phyloP scores from a whole-genome alignment of 2,329 filamentous ascomycete species.

The Paracamarosporium sp. region DNA sequence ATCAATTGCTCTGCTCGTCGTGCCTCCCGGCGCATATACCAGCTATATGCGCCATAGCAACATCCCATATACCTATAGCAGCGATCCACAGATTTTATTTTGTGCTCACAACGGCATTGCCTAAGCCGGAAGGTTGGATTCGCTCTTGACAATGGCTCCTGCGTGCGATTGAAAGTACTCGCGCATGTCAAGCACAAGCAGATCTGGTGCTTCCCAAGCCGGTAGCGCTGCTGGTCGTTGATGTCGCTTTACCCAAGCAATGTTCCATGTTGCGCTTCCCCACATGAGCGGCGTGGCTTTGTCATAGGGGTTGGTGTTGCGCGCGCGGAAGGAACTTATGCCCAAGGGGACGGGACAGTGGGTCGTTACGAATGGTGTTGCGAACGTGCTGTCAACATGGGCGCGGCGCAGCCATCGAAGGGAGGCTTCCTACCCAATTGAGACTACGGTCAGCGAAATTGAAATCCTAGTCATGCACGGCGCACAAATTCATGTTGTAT shows the following conservation, averaged over 20 bases:
- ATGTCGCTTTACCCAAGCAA: constrained; percentile 47
- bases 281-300: constrained; percentile 44
- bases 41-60: constrained; percentile 32
- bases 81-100: constrained; percentile 37
- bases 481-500: background rate
- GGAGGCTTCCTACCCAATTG: constrained; percentile 22
- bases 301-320: constrained; percentile 12
- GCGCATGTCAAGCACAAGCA: constrained; percentile 50
- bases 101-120: constrained; percentile 19
- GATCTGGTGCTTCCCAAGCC: constrained; percentile 50
- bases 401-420: constrained; percentile 54
- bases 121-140: constrained; percentile 26
- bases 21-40: constrained; percentile 16
- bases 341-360: constrained; percentile 46
- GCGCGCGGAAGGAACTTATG: constrained; percentile 46
- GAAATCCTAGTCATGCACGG: background rate
- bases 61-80: constrained; percentile 40
- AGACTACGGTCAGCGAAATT: constrained; percentile 2
- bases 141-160: background rate
- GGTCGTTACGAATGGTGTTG: constrained; percentile 14
- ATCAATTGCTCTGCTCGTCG: constrained; percentile 7
- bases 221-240: constrained; percentile 41
- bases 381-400: constrained; percentile 26
- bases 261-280: constrained; percentile 45
- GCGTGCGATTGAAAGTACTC: constrained; percentile 40